Percentiles rank a stretch among this genome's conserved stretches.
These are phyloP conservation scores for Penicillium tannophilum DNA, from an alignment of 495 filamentous ascomycete genomes.

Conservation along the genomic window DNA sequence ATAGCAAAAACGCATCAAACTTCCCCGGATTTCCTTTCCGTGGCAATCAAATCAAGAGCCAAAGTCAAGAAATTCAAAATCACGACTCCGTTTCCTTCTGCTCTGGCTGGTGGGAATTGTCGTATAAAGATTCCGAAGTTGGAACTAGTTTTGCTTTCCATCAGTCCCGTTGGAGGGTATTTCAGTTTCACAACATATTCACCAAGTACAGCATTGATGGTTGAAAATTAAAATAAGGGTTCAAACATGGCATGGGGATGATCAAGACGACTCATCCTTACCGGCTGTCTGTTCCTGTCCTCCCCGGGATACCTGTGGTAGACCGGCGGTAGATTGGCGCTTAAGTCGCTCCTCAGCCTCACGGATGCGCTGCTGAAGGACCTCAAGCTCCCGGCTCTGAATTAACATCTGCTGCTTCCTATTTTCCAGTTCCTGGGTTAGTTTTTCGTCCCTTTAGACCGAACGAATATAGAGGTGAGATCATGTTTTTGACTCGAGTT, in stretches of 20 bases:
- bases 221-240: not conserved
- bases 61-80: not conserved
- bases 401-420: slow-evolving; percentile 72
- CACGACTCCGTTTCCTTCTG: slow-evolving; percentile 8
- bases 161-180: slow-evolving; percentile 5
- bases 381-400: slow-evolving; percentile 79
- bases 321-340: slow-evolving; percentile 27
- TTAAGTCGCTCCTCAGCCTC: slow-evolving; percentile 84
- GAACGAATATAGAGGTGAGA: slow-evolving; percentile 3
- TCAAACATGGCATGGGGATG: slow-evolving; percentile 11
- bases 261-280: slow-evolving; percentile 27
- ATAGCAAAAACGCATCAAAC: not conserved
- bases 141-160: slow-evolving; percentile 3
- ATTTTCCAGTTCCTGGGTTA: slow-evolving; percentile 4
- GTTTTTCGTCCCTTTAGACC: not conserved
- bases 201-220: slow-evolving; percentile 2
- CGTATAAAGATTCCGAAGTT: slow-evolving; percentile 4
- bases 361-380: slow-evolving; percentile 77
- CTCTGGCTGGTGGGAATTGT: not conserved
- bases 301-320: slow-evolving; percentile 7
- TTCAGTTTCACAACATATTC: no score
- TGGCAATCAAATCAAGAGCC: not conserved
- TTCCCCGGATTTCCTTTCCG: not conserved
- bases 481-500: not conserved
- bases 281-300: slow-evolving; percentile 25